These are phyloP conservation scores for Zychaea mexicana DNA, from an alignment of 371 early-diverging fungal species.

Conservation along the genomic window DNA sequence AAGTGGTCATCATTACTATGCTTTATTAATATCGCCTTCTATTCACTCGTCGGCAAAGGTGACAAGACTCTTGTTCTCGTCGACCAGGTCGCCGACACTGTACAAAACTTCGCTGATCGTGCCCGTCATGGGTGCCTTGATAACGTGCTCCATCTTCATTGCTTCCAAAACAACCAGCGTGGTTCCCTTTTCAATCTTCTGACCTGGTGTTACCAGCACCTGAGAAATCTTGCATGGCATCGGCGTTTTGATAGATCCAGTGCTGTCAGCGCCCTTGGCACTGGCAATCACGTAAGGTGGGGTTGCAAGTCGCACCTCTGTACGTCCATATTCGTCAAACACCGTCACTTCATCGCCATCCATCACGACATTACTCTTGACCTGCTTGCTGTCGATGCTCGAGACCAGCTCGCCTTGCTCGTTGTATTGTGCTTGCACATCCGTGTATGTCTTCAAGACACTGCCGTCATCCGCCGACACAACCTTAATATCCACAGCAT, in stretches of 20 bases:
- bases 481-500: constrained; percentile 34
- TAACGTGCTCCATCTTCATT: constrained; percentile 98
- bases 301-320: constrained; percentile 62
- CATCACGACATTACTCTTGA: constrained; percentile 62
- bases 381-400: constrained; percentile 58
- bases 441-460: constrained; percentile 27
- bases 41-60: constrained; percentile 60
- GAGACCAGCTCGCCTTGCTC: constrained; percentile 54
- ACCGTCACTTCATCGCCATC: constrained; percentile 65
- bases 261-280: constrained; percentile 48
- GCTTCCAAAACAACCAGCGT: constrained; percentile 90
- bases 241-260: constrained; percentile 83
- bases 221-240: constrained; percentile 97
- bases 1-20: too few species aligned
- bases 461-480: constrained; percentile 20
- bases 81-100: constrained; percentile 87
- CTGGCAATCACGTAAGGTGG: constrained; percentile 58
- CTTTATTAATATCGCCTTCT: constrained; percentile 4
- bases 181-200: constrained; percentile 82
- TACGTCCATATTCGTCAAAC: constrained; percentile 61
- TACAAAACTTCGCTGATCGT: constrained; percentile 75
- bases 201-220: constrained; percentile 80
- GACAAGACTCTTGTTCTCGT: constrained; percentile 83
- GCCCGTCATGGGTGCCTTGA: constrained; percentile 84
- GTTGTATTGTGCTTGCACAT: constrained; percentile 32